Evolutionary conservation across 495 filamentous ascomycete species (phyloP), one percentile per base, ranked within the genome.

Genomic region (Chlorociboria aeruginascens): DNA sequence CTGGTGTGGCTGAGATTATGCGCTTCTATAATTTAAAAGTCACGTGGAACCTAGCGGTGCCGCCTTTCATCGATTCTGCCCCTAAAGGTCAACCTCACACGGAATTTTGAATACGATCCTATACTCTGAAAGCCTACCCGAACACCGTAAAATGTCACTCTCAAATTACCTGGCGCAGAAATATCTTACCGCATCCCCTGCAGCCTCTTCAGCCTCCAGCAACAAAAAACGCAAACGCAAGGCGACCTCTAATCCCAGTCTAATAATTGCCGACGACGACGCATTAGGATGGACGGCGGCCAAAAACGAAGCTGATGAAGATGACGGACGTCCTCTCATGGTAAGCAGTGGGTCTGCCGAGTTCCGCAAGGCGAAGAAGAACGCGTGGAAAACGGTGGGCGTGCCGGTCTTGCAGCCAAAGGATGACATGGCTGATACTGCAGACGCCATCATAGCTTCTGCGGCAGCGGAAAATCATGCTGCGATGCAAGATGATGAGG

Each of bases 211-310:
- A 25, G 81, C 83, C 61, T 88, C 89, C 59, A 83, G 81, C 59
- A 95, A 94, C 70, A 80, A 84, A 53, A 92, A 92, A 61, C 63
- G 77, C 47, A 71, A 76, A 54, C 63, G 8, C 4, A 29, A 69
- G 50, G 64, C 66, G n/a, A 61, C 66, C 39, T 56, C 64, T 16
- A 54, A 53, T 8, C 47, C 62, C 28, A 86, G 88, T 49, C 81
- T 97, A 14, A 79, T 87, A 48, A 95, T 97, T 55, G 83, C 83
- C 55, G 89, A 96, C 67, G 89, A 95, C 69, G 90, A 97, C 68
- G 77, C 81, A 34, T 66, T 77, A 30, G 82, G 81, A 55, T 89
- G 89, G 77, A 68, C 72, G 37, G 69, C 64, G 30, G 54, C 59
- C 36, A 53, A 48, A 33, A 58, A 68, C 1, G 59, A 58, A 43